Evolutionary conservation across 805 yeast species (phyloP).

Genomic region (Saccharomycopsis olivae): DNA sequence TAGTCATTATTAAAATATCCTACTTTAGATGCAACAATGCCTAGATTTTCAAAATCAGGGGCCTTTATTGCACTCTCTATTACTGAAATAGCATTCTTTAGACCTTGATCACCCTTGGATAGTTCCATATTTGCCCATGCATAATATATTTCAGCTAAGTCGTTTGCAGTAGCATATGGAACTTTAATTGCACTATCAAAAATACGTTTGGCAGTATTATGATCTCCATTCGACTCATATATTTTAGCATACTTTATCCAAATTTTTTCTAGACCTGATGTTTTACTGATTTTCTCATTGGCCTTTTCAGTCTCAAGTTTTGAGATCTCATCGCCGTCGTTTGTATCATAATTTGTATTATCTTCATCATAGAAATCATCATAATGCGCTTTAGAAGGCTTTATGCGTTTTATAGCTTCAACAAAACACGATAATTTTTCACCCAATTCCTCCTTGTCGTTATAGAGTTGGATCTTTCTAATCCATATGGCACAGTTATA

Average conservation of each 20-base stretch:
- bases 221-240: slow-evolving; percentile 47
- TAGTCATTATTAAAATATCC: slow-evolving; percentile 30
- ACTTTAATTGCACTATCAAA: slow-evolving; percentile 59
- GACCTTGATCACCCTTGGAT: slow-evolving; percentile 23
- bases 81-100: slow-evolving; percentile 31
- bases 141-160: slow-evolving; percentile 59
- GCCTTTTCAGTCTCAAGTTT: slow-evolving; percentile 5
- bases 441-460: slow-evolving; percentile 27
- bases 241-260: slow-evolving; percentile 65
- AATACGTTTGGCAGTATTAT: slow-evolving; percentile 49
- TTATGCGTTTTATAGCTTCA: slow-evolving; percentile 53
- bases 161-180: slow-evolving; percentile 52
- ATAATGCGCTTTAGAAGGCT: slow-evolving; percentile 41
- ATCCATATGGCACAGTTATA: slow-evolving; percentile 64
- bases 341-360: background rate
- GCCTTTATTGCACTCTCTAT: slow-evolving; percentile 26
- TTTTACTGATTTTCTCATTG: slow-evolving; percentile 17
- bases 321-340: background rate
- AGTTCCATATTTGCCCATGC: slow-evolving; percentile 67
- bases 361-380: slow-evolving; percentile 14
- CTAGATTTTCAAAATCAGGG: slow-evolving; percentile 18
- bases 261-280: slow-evolving; percentile 39
- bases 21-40: slow-evolving; percentile 20
- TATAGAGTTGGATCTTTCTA: slow-evolving; percentile 41
- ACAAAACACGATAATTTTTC: slow-evolving; percentile 48